Conservation (phyloP, 805 yeast genomes). For the Pichia ethanolica region DNA sequence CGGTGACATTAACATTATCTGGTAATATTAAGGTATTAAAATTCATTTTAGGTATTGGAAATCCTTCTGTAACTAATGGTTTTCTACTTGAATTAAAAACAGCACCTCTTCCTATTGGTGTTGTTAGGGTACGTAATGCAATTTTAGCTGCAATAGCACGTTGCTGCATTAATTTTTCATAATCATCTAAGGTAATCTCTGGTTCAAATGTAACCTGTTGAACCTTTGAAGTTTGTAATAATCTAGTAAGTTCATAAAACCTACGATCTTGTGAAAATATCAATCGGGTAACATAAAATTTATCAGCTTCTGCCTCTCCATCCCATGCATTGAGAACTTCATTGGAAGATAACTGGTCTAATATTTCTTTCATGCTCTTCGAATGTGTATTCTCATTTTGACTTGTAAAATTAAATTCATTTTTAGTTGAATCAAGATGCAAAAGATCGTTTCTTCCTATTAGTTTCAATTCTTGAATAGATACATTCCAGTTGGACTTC, state of each 20-base stretch:
- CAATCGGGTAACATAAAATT: slow-evolving; percentile 57
- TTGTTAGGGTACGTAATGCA: slow-evolving; percentile 64
- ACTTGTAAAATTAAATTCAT: background rate
- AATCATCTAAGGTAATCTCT: slow-evolving; percentile 40
- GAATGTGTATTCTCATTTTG: background rate
- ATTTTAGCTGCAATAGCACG: slow-evolving; percentile 49
- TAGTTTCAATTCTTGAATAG: slow-evolving; percentile 38
- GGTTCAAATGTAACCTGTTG: slow-evolving; percentile 43
- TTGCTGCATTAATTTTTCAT: slow-evolving; percentile 49
- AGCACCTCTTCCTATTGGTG: slow-evolving; percentile 75
- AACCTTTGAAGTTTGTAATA: slow-evolving; percentile 61
- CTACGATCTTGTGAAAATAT: slow-evolving; percentile 76
- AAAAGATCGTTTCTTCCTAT: slow-evolving; percentile 62
- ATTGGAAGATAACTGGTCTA: slow-evolving; percentile 32
- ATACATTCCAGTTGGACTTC: slow-evolving; percentile 38
- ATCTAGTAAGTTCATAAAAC: slow-evolving; percentile 64
- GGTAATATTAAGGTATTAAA: slow-evolving; percentile 62
- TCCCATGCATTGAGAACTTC: slow-evolving; percentile 58
- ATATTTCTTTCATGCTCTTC: slow-evolving; percentile 33
- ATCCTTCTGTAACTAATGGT: slow-evolving; percentile 80
- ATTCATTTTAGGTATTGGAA: slow-evolving; percentile 70
- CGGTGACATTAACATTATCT: slow-evolving; percentile 48
- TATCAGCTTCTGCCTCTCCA: slow-evolving; percentile 62
- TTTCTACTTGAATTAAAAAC: slow-evolving; percentile 57
- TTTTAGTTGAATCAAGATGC: slow-evolving; percentile 18